Evolutionary conservation across 257 asterid genomes (phyloP), one percentile per base, ranked within the genome.

Genomic region (Anisodus tanguticus): DNA sequence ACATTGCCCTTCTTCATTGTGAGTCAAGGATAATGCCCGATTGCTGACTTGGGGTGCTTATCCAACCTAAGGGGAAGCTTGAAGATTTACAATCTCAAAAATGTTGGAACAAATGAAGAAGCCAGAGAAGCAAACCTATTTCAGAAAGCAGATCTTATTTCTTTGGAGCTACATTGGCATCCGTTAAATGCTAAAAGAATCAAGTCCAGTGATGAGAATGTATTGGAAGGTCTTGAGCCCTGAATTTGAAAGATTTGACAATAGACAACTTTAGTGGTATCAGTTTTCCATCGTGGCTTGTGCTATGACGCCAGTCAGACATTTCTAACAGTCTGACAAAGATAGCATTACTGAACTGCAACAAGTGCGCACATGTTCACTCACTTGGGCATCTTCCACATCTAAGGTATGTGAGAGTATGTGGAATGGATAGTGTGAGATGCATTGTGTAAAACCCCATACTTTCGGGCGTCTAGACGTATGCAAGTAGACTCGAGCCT

Each of bases 281-380:
- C 5, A 72, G 51, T 2, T 85, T 85, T 43, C 90, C 90, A 5
- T 80, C 86, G 0, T 83, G 88, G 90, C 84, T 88, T 31, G 45
- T 8, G 71, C 31, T 49, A 12, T 53, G 49, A 0, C 53, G 8
- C 22, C 3, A 43, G 13, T 10, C 70, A 35, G 35, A 58, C n/a
- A 45, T 60, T 5, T 63, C 83, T 9, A 49, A 41, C 13, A 86
- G 66, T 57, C 67, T 86, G 11, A 77, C 76, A 11, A 79, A 74
- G 43, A 62, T 86, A 63, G 57, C 12, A 11, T 70, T 88, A 77
- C 35, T 16, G 26, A 0, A 13, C 4, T 86, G 88, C 82, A 22
- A n/a, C 35, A 57, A 35, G 51, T 59, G 84, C 26, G 74, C 49
- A 8, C 31, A 37, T 19, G 16, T 87, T 13, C 88, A 85, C 35